These are phyloP conservation scores for Pseudocercospora eumusae DNA, from an alignment of 2,329 filamentous ascomycete species.

Conservation along the genomic window DNA sequence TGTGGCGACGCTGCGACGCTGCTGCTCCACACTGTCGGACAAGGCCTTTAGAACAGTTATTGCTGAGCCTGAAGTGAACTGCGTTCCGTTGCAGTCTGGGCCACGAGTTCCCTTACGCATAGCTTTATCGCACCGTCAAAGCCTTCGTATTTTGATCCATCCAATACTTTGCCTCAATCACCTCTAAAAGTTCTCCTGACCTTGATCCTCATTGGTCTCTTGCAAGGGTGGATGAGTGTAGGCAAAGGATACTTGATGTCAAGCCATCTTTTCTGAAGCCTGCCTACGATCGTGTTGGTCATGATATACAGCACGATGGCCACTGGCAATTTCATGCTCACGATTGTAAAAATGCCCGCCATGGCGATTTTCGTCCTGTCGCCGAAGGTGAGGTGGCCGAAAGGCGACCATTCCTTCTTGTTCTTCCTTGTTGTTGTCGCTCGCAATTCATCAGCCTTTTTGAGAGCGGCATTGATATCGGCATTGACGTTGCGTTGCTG, in stretches of 20 bases:
- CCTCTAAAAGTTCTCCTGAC: constrained; percentile 25
- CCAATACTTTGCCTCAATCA: neutral
- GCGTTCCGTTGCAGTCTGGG: neutral
- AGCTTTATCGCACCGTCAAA: neutral
- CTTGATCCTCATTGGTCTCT: constrained; percentile 31
- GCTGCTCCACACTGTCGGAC: neutral
- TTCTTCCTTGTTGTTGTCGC: neutral
- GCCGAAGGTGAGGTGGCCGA: constrained; percentile 15
- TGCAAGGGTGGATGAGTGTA: constrained; percentile 31
- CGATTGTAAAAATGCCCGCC: constrained; percentile 38
- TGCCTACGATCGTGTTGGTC: constrained; percentile 23
- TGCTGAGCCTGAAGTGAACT: neutral
- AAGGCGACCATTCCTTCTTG: neutral
- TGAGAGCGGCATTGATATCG: constrained; percentile 16
- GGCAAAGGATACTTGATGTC: constrained; percentile 32
- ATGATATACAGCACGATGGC: constrained; percentile 47
- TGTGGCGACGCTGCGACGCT: neutral
- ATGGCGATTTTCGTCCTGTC: constrained; percentile 36
- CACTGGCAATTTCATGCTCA: constrained; percentile 43
- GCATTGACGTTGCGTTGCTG: constrained; percentile 6
- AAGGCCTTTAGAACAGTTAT: neutral
- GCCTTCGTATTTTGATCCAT: neutral
- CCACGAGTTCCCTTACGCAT: neutral
- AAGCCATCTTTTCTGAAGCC: constrained; percentile 31
- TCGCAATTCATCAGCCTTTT: constrained; percentile 16